These are phyloP conservation scores for Coemansia sp. DNA, from an alignment of 192 early-diverging fungal genomes.

Conservation along the genomic window DNA sequence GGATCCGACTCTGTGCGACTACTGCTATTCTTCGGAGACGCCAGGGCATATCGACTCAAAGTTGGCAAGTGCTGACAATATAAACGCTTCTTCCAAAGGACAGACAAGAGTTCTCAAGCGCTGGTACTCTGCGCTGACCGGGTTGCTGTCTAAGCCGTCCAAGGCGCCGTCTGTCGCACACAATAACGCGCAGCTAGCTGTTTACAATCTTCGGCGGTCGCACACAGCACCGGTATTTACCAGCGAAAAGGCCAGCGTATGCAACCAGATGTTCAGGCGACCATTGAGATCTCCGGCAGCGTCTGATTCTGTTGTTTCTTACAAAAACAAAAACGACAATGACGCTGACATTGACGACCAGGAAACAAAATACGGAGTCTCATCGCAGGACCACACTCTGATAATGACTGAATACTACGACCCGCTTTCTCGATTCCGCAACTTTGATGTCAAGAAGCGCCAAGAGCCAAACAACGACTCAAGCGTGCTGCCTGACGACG, in stretches of 20 bases:
- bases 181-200: neutral
- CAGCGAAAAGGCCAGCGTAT: slow-evolving; percentile 17
- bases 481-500: neutral
- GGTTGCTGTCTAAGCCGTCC: slow-evolving; percentile 7
- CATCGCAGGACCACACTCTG: slow-evolving; percentile 2
- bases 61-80: neutral
- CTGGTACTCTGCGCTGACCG: slow-evolving; percentile 36
- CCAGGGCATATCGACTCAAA: neutral
- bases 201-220: slow-evolving; percentile 21
- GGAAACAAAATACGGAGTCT: neutral
- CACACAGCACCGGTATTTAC: slow-evolving; percentile 34
- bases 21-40: neutral
- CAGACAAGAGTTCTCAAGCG: neutral
- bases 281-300: neutral
- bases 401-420: slow-evolving; percentile 1
- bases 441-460: slow-evolving; percentile 4
- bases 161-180: neutral
- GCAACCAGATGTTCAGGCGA: slow-evolving; percentile 25
- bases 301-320: neutral
- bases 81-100: neutral
- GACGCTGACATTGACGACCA: neutral
- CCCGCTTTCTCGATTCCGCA: neutral
- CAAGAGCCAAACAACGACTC: slow-evolving; percentile 1
- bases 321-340: neutral
- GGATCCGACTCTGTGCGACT: neutral